Evolutionary conservation across 805 yeast species (phyloP).

Genomic region (Candida stauntonica): DNA sequence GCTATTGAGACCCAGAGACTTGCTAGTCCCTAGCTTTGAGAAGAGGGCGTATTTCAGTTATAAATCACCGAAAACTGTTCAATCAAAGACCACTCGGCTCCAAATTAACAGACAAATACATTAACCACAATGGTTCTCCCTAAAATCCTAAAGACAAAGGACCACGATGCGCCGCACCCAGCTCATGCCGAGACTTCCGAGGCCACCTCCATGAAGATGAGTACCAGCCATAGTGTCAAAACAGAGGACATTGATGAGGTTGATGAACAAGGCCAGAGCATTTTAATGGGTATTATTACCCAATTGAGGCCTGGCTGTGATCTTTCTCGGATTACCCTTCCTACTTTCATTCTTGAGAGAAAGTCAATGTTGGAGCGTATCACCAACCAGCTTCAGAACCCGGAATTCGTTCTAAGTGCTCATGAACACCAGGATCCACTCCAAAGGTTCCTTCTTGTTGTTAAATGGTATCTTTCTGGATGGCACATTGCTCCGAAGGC

Average conservation of each 20-base stretch:
- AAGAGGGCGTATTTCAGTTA: no score
- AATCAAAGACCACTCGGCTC: no score
- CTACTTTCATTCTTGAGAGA: slow-evolving; percentile 91
- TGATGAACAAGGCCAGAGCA: slow-evolving; percentile 85
- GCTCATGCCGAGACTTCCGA: neutral
- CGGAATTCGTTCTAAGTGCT: slow-evolving; percentile 69
- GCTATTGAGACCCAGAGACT: no score
- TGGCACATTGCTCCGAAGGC: slow-evolving; percentile 99
- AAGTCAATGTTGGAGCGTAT: slow-evolving; percentile 96
- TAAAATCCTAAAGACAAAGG: slow-evolving; percentile 6
- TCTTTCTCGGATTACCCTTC: slow-evolving; percentile 83
- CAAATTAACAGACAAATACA: neutral
- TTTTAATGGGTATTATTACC: slow-evolving; percentile 79
- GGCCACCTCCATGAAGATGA: no score
- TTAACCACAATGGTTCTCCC: slow-evolving; percentile 6
- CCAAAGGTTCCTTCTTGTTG: slow-evolving; percentile 67
- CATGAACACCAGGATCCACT: slow-evolving; percentile 53
- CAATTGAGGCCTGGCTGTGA: slow-evolving; percentile 93
- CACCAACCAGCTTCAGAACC: slow-evolving; percentile 81
- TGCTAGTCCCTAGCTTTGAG: no score
- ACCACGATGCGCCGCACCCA: neutral
- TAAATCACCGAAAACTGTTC: no score
- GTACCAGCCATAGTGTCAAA: no score
- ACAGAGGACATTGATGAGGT: slow-evolving; percentile 86
- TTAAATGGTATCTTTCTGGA: slow-evolving; percentile 87